Evolutionary conservation across 78 protist species (phyloP), one percentile per base, ranked within the genome.

Genomic region (Pelomyxa schiedti): DNA sequence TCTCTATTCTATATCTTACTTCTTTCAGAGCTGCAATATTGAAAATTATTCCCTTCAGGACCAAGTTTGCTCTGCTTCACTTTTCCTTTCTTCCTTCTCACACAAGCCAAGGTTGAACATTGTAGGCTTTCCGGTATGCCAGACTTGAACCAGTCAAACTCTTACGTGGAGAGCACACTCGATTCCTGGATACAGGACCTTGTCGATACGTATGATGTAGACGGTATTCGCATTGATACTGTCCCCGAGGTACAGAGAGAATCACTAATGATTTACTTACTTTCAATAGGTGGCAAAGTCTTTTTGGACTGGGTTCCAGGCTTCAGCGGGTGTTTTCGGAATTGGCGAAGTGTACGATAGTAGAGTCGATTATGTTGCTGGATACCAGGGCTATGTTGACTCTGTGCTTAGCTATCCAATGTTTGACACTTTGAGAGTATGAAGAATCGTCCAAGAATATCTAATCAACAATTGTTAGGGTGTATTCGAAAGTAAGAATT

Each of bases 171-270:
- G 22, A 1, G 0, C 35, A 37, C n/a, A 22, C 75, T 87, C 39
- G 2, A 6, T 6, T 7, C 3, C 26, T 81, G 77, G 81, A 7
- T 77, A 9, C 3, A 1, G n/a, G 4, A 4, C 41, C 24, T 77
- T 0, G 28, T 82, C 22, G 35, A 2, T 5, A 16, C 39, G 36
- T 88, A 32, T 42, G 80, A 53, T 24, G 16, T 90, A 28, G 92
- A 86, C 64, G 88, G 88, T 22, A 7, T 85, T 1, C 73, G 94
- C 2, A 3, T 75, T 28, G 94, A 90, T 77, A 90, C 94, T 0
- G 86, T 86, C 8, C 74, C 75, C n/a, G n/a, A n/a, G n/a, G n/a
- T n/a, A n/a, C n/a, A n/a, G n/a, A n/a, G n/a, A n/a, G n/a, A n/a
- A n/a, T n/a, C n/a, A n/a, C n/a, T n/a, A n/a, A n/a, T n/a, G n/a